phyloP scores from a whole-genome alignment of 768 basidiomycete genomes.

The Tulasnella sp. region DNA sequence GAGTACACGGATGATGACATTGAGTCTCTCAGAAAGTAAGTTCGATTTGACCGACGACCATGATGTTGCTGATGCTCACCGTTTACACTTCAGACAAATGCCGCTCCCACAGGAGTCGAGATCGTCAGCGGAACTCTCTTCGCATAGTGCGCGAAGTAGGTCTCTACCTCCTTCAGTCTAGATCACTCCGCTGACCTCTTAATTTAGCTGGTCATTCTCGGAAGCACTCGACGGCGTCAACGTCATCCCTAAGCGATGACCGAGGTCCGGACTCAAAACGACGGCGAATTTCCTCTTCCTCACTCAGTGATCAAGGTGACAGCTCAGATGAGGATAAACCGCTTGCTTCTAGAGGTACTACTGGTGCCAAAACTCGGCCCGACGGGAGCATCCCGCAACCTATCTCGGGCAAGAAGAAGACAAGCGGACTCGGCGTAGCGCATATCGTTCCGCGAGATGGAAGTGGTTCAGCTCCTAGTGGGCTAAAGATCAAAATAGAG shows the following conservation, averaged over 20 bases:
- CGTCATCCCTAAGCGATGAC: conserved; percentile 35
- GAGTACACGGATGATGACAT: conserved; percentile 69
- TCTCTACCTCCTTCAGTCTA: not conserved
- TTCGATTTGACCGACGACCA: conserved; percentile 40
- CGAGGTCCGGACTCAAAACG: conserved; percentile 16
- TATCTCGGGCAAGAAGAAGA: conserved; percentile 9
- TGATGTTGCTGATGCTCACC: not conserved
- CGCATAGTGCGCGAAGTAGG: conserved; percentile 1
- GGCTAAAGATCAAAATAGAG: conserved; percentile 21
- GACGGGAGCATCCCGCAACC: conserved; percentile 5
- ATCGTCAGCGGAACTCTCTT: conserved; percentile 35
- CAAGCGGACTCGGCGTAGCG: not conserved
- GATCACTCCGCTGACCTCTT: conserved; percentile 20
- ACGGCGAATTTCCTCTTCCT: conserved; percentile 46
- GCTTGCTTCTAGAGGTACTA: conserved; percentile 46
- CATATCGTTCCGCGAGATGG: conserved; percentile 35
- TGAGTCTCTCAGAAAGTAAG: conserved; percentile 63
- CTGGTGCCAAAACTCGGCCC: conserved; percentile 34
- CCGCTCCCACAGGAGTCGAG: conserved; percentile 6
- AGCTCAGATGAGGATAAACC: conserved; percentile 50
- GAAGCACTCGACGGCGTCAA: conserved; percentile 35
- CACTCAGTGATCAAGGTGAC: conserved; percentile 52
- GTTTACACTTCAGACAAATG: conserved; percentile 25
- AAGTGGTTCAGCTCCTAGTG: conserved; percentile 43
- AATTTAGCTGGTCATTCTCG: conserved; percentile 33